Conservation (phyloP, 2,329 filamentous ascomycete genomes). For the Helotiales sp. region DNA sequence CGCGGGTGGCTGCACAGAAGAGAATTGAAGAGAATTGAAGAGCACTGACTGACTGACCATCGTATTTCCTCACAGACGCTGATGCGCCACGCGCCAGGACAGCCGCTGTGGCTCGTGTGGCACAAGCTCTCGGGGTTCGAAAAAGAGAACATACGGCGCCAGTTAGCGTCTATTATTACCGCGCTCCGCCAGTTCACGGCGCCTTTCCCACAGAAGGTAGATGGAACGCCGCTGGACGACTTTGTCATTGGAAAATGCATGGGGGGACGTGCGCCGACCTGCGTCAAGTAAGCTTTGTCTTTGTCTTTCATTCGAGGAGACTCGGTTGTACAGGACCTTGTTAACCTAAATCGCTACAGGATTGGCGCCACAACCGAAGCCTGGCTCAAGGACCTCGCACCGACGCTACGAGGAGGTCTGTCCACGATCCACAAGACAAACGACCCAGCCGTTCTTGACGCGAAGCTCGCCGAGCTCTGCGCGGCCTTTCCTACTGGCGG, state of each 20-base stretch:
- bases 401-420: not conserved
- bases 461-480: not conserved
- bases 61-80: too few relatives aligned
- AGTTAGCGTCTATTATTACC: not conserved
- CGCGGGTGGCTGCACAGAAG: too few relatives aligned
- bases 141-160: not conserved
- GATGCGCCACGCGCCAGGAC: not conserved
- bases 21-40: too few relatives aligned
- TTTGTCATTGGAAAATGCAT: not conserved
- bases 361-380: not conserved
- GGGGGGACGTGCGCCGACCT: too few relatives aligned
- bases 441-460: not conserved
- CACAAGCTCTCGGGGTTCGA: not conserved
- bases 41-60: too few relatives aligned
- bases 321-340: too few relatives aligned
- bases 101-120: not conserved
- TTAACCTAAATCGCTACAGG: not conserved
- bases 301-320: too few relatives aligned
- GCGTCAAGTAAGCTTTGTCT: too few relatives aligned
- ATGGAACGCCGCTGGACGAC: not conserved
- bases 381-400: not conserved
- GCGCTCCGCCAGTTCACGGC: not conserved
- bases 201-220: not conserved
- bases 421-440: not conserved
- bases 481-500: constrained; percentile 3